These are phyloP conservation scores for Ustilago hordei DNA, from an alignment of 1,284 basidiomycete genomes.

Conservation along the genomic window DNA sequence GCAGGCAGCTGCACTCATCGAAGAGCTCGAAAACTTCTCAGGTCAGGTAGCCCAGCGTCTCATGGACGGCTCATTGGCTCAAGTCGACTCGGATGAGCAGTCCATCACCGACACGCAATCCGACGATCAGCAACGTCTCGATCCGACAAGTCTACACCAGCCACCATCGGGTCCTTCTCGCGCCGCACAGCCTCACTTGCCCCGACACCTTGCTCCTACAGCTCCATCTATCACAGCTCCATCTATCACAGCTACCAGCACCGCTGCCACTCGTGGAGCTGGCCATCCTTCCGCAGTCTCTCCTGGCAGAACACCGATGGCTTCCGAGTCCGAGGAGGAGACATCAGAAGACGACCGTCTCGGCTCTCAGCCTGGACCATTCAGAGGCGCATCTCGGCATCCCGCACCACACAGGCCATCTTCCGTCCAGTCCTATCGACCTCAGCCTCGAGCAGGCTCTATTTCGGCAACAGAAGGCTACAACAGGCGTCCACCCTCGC, in stretches of 20 bases:
- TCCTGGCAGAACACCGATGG: constrained; percentile 33
- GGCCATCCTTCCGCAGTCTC: constrained; percentile 26
- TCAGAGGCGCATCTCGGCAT: constrained; percentile 23
- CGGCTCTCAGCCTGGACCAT: constrained; percentile 33
- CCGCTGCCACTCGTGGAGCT: constrained; percentile 48
- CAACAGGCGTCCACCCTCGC: constrained; percentile 28
- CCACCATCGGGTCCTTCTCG: constrained; percentile 20
- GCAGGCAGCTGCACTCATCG: constrained; percentile 79
- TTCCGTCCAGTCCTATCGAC: constrained; percentile 33
- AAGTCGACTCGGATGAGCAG: constrained; percentile 42
- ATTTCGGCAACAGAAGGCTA: constrained; percentile 39
- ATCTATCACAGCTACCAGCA: constrained; percentile 46
- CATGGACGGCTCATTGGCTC: constrained; percentile 68
- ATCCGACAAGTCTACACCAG: constrained; percentile 34
- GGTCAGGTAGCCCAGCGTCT: constrained; percentile 79
- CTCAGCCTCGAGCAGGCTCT: constrained; percentile 36
- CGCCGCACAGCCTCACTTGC: constrained; percentile 12
- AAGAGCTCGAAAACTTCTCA: constrained; percentile 84
- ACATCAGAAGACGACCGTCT: constrained; percentile 38
- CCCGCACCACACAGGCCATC: constrained; percentile 24
- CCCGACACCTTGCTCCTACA: constrained; percentile 34
- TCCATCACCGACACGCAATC: constrained; percentile 34
- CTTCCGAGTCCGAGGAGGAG: constrained; percentile 38
- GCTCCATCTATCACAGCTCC: constrained; percentile 41
- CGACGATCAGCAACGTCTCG: constrained; percentile 45